These are phyloP conservation scores for Ceratonia siliqua DNA, from an alignment of 306 rosid species.

Conservation along the genomic window DNA sequence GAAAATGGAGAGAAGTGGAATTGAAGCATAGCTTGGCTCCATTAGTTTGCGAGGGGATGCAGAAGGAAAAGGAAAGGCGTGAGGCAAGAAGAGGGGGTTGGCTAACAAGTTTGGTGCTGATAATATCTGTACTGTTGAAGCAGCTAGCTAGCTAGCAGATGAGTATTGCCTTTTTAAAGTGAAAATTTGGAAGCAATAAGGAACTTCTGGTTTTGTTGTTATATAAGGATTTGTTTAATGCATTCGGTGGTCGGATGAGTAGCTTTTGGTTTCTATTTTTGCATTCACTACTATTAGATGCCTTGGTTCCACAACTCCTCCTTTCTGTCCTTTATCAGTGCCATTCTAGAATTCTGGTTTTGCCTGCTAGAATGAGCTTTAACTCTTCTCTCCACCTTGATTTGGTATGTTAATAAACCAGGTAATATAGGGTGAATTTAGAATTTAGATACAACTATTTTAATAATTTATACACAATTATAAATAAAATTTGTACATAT, in stretches of 20 bases:
- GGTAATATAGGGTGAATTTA: background rate
- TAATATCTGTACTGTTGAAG: conserved; percentile 31
- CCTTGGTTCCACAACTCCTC: background rate
- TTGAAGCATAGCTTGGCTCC: conserved; percentile 24
- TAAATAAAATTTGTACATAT: too few relatives aligned
- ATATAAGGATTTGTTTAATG: conserved; percentile 11
- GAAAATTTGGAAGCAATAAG: conserved; percentile 27
- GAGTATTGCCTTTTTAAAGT: conserved; percentile 12
- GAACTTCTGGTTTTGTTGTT: background rate
- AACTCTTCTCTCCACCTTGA: background rate
- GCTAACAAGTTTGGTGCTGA: background rate
- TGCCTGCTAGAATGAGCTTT: background rate
- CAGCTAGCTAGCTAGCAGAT: conserved; percentile 6
- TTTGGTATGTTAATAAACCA: background rate
- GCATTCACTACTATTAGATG: background rate
- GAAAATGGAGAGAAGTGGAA: conserved; percentile 31
- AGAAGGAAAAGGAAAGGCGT: background rate
- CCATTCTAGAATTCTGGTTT: background rate
- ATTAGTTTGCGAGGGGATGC: conserved; percentile 30
- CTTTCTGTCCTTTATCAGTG: background rate
- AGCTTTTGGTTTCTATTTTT: conserved; percentile 2
- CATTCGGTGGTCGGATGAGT: conserved; percentile 19
- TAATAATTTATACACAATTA: too few relatives aligned
- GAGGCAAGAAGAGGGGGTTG: conserved; percentile 12
- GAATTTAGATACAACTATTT: too few relatives aligned